Conservation (phyloP, 805 yeast genomes). For the Sugiyamaella floridensis region DNA sequence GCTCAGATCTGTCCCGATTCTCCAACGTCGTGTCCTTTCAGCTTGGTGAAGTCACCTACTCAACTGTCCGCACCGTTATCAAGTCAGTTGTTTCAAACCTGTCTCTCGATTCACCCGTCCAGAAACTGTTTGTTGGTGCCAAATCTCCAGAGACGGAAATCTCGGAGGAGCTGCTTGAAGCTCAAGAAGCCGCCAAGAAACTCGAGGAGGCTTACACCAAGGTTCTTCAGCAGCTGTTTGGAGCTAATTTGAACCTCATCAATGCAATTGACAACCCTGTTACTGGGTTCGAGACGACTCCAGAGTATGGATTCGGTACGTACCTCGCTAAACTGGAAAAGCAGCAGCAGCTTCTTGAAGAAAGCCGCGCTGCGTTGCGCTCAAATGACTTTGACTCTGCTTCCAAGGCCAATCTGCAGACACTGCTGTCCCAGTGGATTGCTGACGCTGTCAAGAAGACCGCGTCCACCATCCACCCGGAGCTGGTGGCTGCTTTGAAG, state of each 20-base stretch:
- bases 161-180: constrained; percentile 26
- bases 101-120: constrained; percentile 48
- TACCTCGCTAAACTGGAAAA: constrained; percentile 53
- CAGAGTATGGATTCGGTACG: constrained; percentile 84
- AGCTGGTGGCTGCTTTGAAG: constrained; percentile 30
- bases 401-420: constrained; percentile 44
- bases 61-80: constrained; percentile 38
- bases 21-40: constrained; percentile 50
- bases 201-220: constrained; percentile 73
- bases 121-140: constrained; percentile 54
- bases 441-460: constrained; percentile 31
- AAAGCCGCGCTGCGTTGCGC: constrained; percentile 39
- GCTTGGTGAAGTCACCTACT: constrained; percentile 37
- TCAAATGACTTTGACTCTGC: constrained; percentile 37
- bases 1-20: constrained; percentile 13
- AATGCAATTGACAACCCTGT: constrained; percentile 45
- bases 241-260: constrained; percentile 48
- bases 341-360: constrained; percentile 38
- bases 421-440: constrained; percentile 64
- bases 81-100: constrained; percentile 47
- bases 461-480: constrained; percentile 25
- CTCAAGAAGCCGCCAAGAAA: constrained; percentile 42
- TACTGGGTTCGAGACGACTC: constrained; percentile 46
- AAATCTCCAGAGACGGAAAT: constrained; percentile 21
- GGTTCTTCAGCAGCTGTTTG: constrained; percentile 63